phyloP scores from a whole-genome alignment of 225 moss, liverwort and hornwort genomes.

The Antitrichia curtipendula region DNA sequence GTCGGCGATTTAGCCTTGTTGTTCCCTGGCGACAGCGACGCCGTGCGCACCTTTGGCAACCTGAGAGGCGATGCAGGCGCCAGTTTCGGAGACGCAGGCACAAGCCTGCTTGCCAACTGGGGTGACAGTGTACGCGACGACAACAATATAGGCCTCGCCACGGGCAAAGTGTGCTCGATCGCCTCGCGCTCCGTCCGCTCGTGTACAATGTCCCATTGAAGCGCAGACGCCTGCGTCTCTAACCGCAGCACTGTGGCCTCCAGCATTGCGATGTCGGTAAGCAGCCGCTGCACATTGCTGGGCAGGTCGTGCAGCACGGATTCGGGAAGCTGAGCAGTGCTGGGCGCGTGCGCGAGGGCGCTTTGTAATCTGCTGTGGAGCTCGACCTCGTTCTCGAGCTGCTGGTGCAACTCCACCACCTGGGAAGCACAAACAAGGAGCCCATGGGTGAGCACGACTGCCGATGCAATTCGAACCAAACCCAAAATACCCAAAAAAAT shows the following conservation, averaged over 20 bases:
- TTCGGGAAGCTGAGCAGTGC: conserved; percentile 6
- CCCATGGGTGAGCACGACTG: background rate
- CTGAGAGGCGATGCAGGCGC: background rate
- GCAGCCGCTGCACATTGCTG: conserved; percentile 34
- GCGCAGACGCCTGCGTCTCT: conserved; percentile 35
- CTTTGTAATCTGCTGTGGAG: conserved; percentile 40
- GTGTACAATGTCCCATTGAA: conserved; percentile 37
- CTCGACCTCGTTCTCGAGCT: conserved; percentile 47
- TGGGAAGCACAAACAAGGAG: background rate
- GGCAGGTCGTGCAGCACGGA: conserved; percentile 34
- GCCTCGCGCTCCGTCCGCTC: conserved; percentile 46
- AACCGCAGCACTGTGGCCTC: conserved; percentile 53
- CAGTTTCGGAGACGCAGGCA: background rate
- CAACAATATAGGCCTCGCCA: background rate
- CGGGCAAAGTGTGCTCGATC: conserved; percentile 12
- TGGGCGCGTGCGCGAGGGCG: conserved; percentile 11
- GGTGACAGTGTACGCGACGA: background rate
- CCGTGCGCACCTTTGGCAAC: background rate
- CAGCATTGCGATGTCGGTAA: conserved; percentile 53
- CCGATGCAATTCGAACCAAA: background rate
- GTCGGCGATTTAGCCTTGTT: background rate
- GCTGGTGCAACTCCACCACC: conserved; percentile 61
- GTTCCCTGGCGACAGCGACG: background rate
- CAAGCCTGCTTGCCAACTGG: background rate
- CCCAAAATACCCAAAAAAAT: background rate